Evolutionary conservation across 345 rosid species (phyloP), one percentile per base, ranked within the genome.

Genomic region (Raphanus raphanistrum): DNA sequence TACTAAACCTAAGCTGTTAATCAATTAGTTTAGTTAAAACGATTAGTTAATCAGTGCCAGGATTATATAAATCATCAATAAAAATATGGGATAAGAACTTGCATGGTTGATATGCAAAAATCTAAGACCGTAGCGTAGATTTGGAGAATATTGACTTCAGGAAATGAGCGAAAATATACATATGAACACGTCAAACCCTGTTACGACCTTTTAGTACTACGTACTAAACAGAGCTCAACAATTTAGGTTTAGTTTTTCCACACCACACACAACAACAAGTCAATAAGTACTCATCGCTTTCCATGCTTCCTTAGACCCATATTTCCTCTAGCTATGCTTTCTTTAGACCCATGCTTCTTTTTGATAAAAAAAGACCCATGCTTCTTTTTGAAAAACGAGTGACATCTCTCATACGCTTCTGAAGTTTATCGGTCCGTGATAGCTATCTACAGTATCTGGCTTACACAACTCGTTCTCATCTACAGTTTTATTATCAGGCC

Each of bases 141-240:
- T 63, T 33, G 13, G 25, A 2, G 13, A 17, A 17, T 17, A 43
- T 50, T 68, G 62, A 68, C 62, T 15, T 29, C 16, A 31, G 3
- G 62, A 5, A 52, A 3, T 52, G 29, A 68, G n/a, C 28, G n/a
- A 15, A 68, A 48, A 28, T 60, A 48, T 21, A 48, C 28, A 9
- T 50, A 50, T 68, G 61, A 52, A 52, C 62, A 52, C 62, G 61
- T 52, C 3, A 68, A 52, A 16, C 62, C 62, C 31, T 52, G 72
- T 31, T 32, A 68, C 62, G 58, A 26, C 70, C 17, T 21, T 13
- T 59, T 21, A 21, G 32, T 65, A 65, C 55, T 38, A 27, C 7
- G 54, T 21, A 38, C 31, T 65, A 10, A 32, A 41, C 54, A 25
- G 21, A 66, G 27, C 70, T 36, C 54, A 6, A 38, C 31, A 12